Evolutionary conservation across 192 early-diverging fungal genomes (phyloP).

Genomic region (Backusella mclennaniae): DNA sequence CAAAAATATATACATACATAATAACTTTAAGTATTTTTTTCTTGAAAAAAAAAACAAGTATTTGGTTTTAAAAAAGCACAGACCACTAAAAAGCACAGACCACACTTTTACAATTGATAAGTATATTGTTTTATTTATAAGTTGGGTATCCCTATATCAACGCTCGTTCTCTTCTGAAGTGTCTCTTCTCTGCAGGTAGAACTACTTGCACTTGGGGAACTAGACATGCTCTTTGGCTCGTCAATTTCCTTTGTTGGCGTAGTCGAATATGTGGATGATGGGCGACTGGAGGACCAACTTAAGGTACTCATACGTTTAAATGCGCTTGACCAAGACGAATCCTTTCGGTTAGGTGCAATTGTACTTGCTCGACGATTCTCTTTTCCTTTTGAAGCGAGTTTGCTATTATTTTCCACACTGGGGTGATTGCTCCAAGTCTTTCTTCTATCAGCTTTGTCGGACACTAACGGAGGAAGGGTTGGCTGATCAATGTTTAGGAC

Average conservation of each 20-base stretch:
- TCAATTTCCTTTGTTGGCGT: neutral
- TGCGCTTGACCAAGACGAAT: conserved; percentile 13
- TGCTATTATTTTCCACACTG: neutral
- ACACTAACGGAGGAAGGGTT: conserved; percentile 3
- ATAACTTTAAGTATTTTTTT: neutral
- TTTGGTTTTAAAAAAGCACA: neutral
- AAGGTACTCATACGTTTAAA: conserved; percentile 13
- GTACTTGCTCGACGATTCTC: neutral
- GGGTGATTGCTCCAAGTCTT: neutral
- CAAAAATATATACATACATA: conserved; percentile 4
- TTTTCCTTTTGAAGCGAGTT: neutral
- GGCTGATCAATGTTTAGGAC: conserved; percentile 38
- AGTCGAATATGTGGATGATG: neutral
- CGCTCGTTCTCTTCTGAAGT: neutral
- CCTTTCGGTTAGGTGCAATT: neutral
- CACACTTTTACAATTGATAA: neutral
- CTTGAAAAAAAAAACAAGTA: neutral
- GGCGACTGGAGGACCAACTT: neutral
- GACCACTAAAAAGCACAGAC: neutral
- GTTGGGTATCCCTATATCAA: neutral
- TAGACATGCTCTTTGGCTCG: neutral
- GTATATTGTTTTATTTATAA: neutral
- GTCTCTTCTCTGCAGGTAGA: neutral
- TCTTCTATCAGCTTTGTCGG: neutral
- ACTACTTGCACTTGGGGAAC: neutral